Percentiles rank a stretch among this genome's conserved stretches.
phyloP scores from a whole-genome alignment of 306 rosid genomes.

The Castanospermum australe region DNA sequence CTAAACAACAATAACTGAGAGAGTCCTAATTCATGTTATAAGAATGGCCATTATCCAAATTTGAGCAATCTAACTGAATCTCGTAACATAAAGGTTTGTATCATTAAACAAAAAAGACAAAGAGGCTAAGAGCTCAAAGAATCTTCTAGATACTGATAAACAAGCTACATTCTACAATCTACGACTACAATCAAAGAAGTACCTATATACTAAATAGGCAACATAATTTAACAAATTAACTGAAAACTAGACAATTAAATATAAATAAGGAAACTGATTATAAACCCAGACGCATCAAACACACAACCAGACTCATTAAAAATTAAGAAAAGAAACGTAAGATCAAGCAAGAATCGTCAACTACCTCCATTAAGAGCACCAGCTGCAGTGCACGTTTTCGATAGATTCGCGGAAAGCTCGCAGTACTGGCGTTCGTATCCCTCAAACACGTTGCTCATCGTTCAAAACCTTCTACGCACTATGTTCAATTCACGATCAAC shows the following conservation, averaged over 20 bases:
- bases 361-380: conserved; percentile 79
- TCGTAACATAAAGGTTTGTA: not conserved
- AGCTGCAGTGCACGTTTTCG: conserved; percentile 65
- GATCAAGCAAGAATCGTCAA: conserved; percentile 7
- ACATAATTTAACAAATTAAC: not conserved
- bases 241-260: not conserved
- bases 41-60: not conserved
- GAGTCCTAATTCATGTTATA: not conserved
- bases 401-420: conserved; percentile 77
- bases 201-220: not conserved
- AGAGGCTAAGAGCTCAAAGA: not conserved
- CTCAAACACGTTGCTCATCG: conserved; percentile 82
- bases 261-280: not conserved
- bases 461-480: conserved; percentile 27
- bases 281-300: not conserved
- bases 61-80: not conserved
- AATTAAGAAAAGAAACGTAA: not conserved
- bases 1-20: conserved; percentile 7
- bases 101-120: not conserved
- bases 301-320: not conserved
- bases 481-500: conserved; percentile 34
- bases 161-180: not conserved
- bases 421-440: conserved; percentile 90
- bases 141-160: not conserved
- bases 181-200: not conserved